Evolutionary conservation across 352 stramenopile species (phyloP), one percentile per base, ranked within the genome.

Genomic region (Phytopythium chamaehyphon): DNA sequence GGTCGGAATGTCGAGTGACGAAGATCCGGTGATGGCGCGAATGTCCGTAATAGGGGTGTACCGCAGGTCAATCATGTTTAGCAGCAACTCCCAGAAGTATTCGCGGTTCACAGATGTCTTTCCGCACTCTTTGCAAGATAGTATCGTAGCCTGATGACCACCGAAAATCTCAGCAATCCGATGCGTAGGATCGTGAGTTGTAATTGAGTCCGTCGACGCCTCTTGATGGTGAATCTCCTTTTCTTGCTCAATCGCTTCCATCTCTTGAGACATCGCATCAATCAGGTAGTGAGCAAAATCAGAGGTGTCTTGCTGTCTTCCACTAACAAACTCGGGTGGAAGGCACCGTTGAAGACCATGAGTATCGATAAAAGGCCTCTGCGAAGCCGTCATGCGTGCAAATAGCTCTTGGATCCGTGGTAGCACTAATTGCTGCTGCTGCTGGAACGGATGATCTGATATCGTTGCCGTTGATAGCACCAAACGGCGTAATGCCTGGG

Each of bases 51-150:
- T 94, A 9, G 85, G 83, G 6, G 85, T 95, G 57, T 95, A 95
- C 2, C 79, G 71, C 35, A 95, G 66, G 48, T 95, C 85, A 38
- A 95, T 90, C 82, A 95, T 92, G 54, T 95, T 95, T 21, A 95
- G 64, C 48, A 95, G 54, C 28, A 95, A 59, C 47, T 95, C 85
- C 85, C 85, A 95, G 51, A 93, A 95, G 59, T 95, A 95, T 49
- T 95, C 85, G 21, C 68, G 69, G 47, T 90, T 92, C 14, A 92
- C 74, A 0, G 80, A 91, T 24, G 73, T 87, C 38, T 92, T 90
- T 4, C 79, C 79, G 40, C 85, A 95, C 1, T 65, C 65, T 51
- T 95, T 95, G 66, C 85, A 95, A 6, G 78, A 76, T 31, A 93
- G 36, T 56, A 95, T 87, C 6, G 83, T 93, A 2, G 85, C 82